Percentiles rank a stretch among this genome's conserved stretches.
Evolutionary conservation across 257 asterid species (phyloP).

Genomic region (Ajuga chamaepitys): DNA sequence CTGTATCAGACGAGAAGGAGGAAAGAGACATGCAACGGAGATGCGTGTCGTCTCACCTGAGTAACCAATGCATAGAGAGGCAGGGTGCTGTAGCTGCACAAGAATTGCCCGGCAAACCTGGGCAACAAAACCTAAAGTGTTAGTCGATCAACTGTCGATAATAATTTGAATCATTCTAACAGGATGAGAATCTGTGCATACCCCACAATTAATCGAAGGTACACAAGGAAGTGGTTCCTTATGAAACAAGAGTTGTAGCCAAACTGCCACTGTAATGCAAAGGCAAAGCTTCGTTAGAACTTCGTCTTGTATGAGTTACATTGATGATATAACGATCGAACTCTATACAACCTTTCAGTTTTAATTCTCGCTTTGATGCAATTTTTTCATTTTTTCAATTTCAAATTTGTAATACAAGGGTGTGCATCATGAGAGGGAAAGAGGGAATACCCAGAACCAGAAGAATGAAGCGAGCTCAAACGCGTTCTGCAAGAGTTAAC

Average conservation of each 20-base stretch:
- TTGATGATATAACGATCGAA: too few species aligned
- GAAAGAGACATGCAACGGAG: not conserved
- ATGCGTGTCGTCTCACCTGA: conserved; percentile 42
- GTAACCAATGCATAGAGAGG: conserved; percentile 89
- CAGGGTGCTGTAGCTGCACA: conserved; percentile 94
- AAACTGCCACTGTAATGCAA: conserved; percentile 86
- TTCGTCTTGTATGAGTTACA: not conserved
- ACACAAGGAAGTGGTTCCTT: conserved; percentile 65
- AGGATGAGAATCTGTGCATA: conserved; percentile 21
- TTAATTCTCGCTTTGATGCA: too few species aligned
- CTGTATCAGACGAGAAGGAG: too few species aligned
- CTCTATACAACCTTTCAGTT: too few species aligned
- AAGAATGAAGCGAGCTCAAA: conserved; percentile 94
- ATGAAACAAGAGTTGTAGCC: conserved; percentile 96
- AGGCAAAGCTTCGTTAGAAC: conserved; percentile 13
- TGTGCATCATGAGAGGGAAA: conserved; percentile 2
- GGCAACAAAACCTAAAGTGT: not conserved
- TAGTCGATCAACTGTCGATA: not conserved
- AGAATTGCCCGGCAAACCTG: conserved; percentile 77
- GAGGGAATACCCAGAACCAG: conserved; percentile 92
- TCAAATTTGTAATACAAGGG: too few species aligned
- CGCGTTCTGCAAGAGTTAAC: conserved; percentile 29
- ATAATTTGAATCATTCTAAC: not conserved
- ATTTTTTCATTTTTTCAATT: too few species aligned
- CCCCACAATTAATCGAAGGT: conserved; percentile 82